Evolutionary conservation across 306 rosid genomes (phyloP), one percentile per base, ranked within the genome.

Genomic region (Echinosophora koreensis): DNA sequence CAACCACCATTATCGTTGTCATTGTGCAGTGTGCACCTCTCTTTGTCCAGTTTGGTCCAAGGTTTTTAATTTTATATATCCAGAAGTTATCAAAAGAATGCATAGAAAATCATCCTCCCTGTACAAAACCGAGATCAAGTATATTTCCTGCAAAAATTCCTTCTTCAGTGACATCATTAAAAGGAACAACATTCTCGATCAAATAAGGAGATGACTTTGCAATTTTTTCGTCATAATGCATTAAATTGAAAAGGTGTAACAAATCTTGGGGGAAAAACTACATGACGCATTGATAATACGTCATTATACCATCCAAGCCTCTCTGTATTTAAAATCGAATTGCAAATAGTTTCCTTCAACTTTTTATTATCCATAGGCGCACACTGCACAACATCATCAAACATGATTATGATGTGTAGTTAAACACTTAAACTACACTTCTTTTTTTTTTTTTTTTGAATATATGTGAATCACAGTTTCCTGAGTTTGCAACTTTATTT

Each of bases 91-190:
- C 6, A 68, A 69, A 75, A 51, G 75, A 64, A 80, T 46, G 50
- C 18, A 44, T 30, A 47, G 38, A 70, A 69, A 39, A 58, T 51
- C 27, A 79, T 71, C 67, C 38, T 76, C 92, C 97, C 93, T 89
- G 95, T 47, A 96, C 96, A 34, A 96, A 90, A 82, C 99, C 99
- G 51, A 95, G 99, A 86, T 95, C 97, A 85, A 95, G 92, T 73
- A 95, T 92, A 81, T 95, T 95, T 69, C 99, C 99, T 2, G 99
- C 97, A 38, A 95, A 95, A 76, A 95, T 84, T 51, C 99, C 97
- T 79, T 95, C 97, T 85, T 95, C 97, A 83, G 92, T 89, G 55
- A 89, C 96, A 73, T 95, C 97, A 73, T 82, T 95, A 65, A 88
- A 86, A 55, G 22, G 80, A 83, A 92, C 85, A 18, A 92, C 99